Percentiles rank a stretch among this genome's conserved stretches.
Evolutionary conservation across 2,329 filamentous ascomycete genomes (phyloP).

Genomic region (Trichoderma sp.): DNA sequence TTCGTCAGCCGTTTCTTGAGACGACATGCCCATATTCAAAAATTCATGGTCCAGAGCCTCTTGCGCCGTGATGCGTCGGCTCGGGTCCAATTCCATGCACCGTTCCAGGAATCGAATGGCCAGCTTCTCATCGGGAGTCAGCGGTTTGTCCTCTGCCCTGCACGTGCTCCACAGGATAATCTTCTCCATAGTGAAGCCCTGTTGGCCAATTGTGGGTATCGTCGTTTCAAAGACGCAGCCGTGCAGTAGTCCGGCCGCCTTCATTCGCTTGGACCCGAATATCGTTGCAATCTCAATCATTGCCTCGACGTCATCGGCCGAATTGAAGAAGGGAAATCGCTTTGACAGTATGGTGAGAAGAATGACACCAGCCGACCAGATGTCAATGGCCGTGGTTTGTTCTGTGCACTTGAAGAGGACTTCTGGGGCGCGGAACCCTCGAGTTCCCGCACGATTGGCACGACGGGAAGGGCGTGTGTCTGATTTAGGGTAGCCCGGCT

Average conservation of each 20-base stretch:
- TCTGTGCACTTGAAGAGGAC: conserved; percentile 96
- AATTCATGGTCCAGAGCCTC: conserved; percentile 74
- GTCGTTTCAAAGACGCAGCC: conserved; percentile 90
- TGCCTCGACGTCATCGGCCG: conserved; percentile 94
- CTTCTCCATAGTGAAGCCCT: conserved; percentile 85
- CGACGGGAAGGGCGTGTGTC: conserved; percentile 84
- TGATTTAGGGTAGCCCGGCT: conserved; percentile 78
- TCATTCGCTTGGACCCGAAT: conserved; percentile 84
- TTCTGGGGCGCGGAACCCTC: conserved; percentile 93
- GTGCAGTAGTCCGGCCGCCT: conserved; percentile 74
- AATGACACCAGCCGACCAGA: conserved; percentile 97
- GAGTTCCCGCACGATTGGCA: conserved; percentile 90
- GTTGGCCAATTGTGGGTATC: conserved; percentile 83
- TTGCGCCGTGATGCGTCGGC: conserved; percentile 68
- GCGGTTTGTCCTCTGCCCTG: conserved; percentile 56
- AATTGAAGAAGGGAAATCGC: conserved; percentile 98
- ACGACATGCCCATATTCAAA: conserved; percentile 40
- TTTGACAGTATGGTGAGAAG: conserved; percentile 89
- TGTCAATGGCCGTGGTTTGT: conserved; percentile 89
- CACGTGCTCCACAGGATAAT: conserved; percentile 95
- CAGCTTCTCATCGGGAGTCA: conserved; percentile 66
- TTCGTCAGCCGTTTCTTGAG: conserved; percentile 40
- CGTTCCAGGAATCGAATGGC: conserved; percentile 69
- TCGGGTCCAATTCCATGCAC: conserved; percentile 75
- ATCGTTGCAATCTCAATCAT: conserved; percentile 97